Evolutionary conservation across 106 monocot species (phyloP), one percentile per base, ranked within the genome.

Genomic region (Iris macrosiphon): DNA sequence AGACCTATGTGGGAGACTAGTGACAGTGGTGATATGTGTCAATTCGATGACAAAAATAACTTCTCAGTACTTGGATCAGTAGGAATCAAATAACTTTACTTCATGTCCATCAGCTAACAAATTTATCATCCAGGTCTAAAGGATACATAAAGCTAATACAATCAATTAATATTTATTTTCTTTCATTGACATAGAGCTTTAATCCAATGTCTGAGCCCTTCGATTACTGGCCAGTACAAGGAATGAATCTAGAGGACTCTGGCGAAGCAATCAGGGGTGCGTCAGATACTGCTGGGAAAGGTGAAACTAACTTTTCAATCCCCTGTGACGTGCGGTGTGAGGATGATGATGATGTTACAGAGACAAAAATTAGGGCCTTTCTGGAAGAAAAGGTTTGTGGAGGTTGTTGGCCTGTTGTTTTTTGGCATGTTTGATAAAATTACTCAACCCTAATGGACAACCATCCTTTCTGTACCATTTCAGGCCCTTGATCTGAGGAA

Each of bases 401-500:
- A 57, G 6, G 10, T n/a, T n/a, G n/a, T n/a, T n/a, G n/a, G n/a
- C n/a, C n/a, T n/a, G n/a, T n/a, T n/a, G n/a, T n/a, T n/a, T n/a
- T n/a, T n/a, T n/a, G n/a, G n/a, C n/a, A n/a, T n/a, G n/a, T n/a
- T n/a, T n/a, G n/a, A n/a, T n/a, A n/a, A n/a, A n/a, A n/a, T n/a
- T n/a, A n/a, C n/a, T n/a, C n/a, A n/a, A n/a, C n/a, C n/a, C n/a
- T n/a, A n/a, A n/a, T n/a, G n/a, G n/a, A n/a, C n/a, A n/a, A n/a
- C n/a, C n/a, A n/a, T n/a, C n/a, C n/a, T n/a, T n/a, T n/a, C n/a
- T n/a, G n/a, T n/a, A n/a, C 23, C 10, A 40, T 47, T 4, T 48
- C 59, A 98, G 98, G 98, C 91, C 19, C 45, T 87, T 70, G 98
- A 99, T 55, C 62, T 99, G 61, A 91, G 81, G 75, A 99, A 87